phyloP scores from a whole-genome alignment of 108 stramenopile species.

The Phaeodactylum tricornutum region DNA sequence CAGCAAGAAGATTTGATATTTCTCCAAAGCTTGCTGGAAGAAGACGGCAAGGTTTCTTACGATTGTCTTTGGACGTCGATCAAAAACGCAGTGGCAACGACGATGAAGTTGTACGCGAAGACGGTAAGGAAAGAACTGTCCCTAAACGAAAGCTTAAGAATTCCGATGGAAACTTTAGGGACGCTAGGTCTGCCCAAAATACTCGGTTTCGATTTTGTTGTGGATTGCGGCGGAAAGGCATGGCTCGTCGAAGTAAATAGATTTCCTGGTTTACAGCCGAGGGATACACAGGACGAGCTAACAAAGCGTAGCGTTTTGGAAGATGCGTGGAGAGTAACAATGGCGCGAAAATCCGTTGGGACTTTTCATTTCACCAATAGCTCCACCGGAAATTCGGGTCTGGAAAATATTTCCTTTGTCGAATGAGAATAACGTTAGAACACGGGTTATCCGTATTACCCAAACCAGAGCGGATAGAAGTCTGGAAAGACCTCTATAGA shows the following conservation, averaged over 20 bases:
- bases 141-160: too few species aligned
- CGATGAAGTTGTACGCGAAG: constrained; percentile 2
- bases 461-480: too few species aligned
- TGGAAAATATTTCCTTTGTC: too few species aligned
- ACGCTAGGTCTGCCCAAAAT: constrained; percentile 55
- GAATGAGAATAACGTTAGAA: too few species aligned
- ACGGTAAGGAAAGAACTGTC: neutral
- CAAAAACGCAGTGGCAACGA: constrained; percentile 2
- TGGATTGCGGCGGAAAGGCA: constrained; percentile 27
- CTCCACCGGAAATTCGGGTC: too few species aligned
- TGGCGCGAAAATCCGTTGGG: too few species aligned
- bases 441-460: too few species aligned
- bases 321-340: constrained; percentile 26
- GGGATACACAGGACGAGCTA: constrained; percentile 19
- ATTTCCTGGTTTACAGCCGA: constrained; percentile 55
- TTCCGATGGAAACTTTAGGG: neutral
- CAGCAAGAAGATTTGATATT: constrained; percentile 35
- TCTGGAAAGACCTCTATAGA: too few species aligned
- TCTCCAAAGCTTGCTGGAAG: constrained; percentile 14
- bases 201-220: constrained; percentile 63
- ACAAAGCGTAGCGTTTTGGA: constrained; percentile 25
- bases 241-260: constrained; percentile 73
- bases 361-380: too few species aligned
- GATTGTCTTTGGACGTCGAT: constrained; percentile 8
- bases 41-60: neutral